Conservation (phyloP, 768 basidiomycete genomes). For the Lactifluus piperatus region DNA sequence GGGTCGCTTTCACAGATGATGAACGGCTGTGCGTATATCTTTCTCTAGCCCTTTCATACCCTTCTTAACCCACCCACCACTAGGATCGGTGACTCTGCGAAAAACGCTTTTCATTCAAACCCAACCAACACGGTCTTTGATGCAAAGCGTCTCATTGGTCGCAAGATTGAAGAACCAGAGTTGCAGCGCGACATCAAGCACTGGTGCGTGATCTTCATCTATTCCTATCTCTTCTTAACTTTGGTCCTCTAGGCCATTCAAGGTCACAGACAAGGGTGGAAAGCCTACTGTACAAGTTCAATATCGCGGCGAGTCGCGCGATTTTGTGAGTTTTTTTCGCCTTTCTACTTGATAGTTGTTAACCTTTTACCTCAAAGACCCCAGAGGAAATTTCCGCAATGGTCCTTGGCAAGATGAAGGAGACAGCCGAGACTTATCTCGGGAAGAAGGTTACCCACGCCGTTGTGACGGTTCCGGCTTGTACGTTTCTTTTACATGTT, state of each 20-base stretch:
- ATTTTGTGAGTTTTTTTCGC: slow-evolving; percentile 55
- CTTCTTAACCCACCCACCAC: background rate
- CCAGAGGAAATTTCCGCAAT: slow-evolving; percentile 95
- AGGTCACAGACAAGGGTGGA: slow-evolving; percentile 64
- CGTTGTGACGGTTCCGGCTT: slow-evolving; percentile 96
- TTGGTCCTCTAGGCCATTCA: slow-evolving; percentile 47
- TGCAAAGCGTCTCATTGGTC: slow-evolving; percentile 92
- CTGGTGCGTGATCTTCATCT: slow-evolving; percentile 35
- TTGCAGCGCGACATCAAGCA: slow-evolving; percentile 80
- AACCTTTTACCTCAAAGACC: slow-evolving; percentile 40
- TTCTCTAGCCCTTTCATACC: background rate
- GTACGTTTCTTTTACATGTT: slow-evolving; percentile 34
- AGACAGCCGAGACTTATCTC: slow-evolving; percentile 97
- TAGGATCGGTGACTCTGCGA: slow-evolving; percentile 87
- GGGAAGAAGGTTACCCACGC: slow-evolving; percentile 95
- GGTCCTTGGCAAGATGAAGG: slow-evolving; percentile 97
- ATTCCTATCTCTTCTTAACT: background rate
- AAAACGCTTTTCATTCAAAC: slow-evolving; percentile 91
- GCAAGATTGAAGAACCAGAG: slow-evolving; percentile 73
- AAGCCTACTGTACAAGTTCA: slow-evolving; percentile 75
- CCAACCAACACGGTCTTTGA: slow-evolving; percentile 93
- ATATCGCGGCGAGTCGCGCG: slow-evolving; percentile 69
- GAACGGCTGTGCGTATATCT: slow-evolving; percentile 39
- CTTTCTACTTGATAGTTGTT: background rate
- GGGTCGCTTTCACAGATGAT: slow-evolving; percentile 50